phyloP scores from a whole-genome alignment of 2,329 filamentous ascomycete species.

The Ceratocystiopsis minuta region DNA sequence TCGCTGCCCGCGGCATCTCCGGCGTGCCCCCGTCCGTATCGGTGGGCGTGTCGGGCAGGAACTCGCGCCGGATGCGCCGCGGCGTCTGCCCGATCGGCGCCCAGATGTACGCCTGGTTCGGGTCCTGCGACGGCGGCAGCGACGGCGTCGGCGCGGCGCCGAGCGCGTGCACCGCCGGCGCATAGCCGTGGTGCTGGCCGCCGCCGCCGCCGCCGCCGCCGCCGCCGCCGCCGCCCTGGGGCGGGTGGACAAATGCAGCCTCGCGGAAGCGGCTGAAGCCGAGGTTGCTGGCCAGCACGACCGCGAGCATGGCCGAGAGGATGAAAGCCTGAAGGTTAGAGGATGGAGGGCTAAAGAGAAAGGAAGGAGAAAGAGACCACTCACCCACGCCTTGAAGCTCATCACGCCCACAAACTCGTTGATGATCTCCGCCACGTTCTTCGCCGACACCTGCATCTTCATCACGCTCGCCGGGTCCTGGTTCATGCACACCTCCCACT shows the following conservation, averaged over 20 bases:
- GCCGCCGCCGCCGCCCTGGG: constrained; percentile 5
- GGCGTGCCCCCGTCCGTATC: constrained; percentile 29
- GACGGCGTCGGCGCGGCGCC: constrained; percentile 7
- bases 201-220: not conserved
- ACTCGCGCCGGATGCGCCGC: constrained; percentile 23
- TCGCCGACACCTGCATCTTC: constrained; percentile 62
- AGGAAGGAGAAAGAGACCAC: constrained; percentile 9
- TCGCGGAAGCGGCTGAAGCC: constrained; percentile 22
- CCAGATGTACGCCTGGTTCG: constrained; percentile 28
- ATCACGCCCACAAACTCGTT: constrained; percentile 88
- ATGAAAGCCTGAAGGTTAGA: constrained; percentile 28
- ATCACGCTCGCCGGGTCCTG: constrained; percentile 64
- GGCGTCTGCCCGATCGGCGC: constrained; percentile 31
- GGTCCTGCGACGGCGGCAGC: constrained; percentile 14
- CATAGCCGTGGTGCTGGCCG: constrained; percentile 10
- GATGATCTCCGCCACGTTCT: constrained; percentile 80
- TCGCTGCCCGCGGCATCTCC: constrained; percentile 18
- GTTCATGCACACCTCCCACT: constrained; percentile 79
- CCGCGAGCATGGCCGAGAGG: constrained; percentile 28
- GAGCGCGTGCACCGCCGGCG: constrained; percentile 8
- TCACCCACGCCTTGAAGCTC: constrained; percentile 55
- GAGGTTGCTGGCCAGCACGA: constrained; percentile 32
- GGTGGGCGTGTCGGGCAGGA: constrained; percentile 24
- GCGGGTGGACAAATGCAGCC: constrained; percentile 9
- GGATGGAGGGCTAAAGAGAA: not conserved